These are phyloP conservation scores for Phytophthora nicotianae DNA, from an alignment of 352 stramenopile species.

Conservation along the genomic window DNA sequence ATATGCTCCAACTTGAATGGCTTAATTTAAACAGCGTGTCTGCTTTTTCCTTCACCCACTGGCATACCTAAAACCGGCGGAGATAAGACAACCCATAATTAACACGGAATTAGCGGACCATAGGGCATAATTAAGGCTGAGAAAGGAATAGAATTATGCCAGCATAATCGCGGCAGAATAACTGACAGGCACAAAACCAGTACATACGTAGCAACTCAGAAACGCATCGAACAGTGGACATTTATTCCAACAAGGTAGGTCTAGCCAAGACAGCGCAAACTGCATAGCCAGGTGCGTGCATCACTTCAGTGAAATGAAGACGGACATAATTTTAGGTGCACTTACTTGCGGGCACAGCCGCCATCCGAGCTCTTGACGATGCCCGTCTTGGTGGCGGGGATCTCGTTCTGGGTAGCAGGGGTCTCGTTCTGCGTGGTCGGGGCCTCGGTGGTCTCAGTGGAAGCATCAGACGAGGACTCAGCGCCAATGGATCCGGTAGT, in stretches of 20 bases:
- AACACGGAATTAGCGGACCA: no score
- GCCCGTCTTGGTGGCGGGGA: conserved; percentile 15
- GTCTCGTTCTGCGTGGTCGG: conserved; percentile 11
- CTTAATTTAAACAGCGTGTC: no score
- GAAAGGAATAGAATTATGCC: no score
- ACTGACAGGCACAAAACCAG: no score
- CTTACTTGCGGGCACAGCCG: conserved; percentile 14
- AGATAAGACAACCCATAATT: no score
- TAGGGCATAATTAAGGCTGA: no score
- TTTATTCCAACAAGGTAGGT: conserved; percentile 15
- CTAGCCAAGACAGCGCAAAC: background rate
- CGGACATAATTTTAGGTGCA: conserved; percentile 7
- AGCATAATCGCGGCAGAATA: no score
- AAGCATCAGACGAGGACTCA: background rate
- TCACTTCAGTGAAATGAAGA: conserved; percentile 5
- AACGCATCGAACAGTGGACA: conserved; percentile 9
- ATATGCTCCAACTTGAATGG: no score
- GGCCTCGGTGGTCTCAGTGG: background rate
- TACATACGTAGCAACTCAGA: conserved; percentile 1
- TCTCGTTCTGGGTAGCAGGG: conserved; percentile 13
- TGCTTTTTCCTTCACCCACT: no score
- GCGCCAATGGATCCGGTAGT: conserved; percentile 8
- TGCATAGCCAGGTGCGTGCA: background rate
- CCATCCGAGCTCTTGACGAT: conserved; percentile 16
- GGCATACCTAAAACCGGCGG: no score